These are phyloP conservation scores for Eimeria brunetti DNA, from an alignment of 169 alveolate genomes.

Conservation along the genomic window DNA sequence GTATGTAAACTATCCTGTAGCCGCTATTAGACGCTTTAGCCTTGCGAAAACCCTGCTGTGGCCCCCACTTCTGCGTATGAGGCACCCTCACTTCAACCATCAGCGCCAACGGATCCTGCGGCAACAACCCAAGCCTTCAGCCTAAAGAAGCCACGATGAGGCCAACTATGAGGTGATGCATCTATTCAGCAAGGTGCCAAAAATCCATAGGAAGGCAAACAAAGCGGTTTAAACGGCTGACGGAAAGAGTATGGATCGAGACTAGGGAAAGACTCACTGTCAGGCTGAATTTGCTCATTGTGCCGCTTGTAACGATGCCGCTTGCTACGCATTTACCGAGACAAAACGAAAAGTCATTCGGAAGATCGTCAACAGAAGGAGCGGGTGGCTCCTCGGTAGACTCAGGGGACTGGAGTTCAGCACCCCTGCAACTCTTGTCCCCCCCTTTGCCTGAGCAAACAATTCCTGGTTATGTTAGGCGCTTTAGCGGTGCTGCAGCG, in stretches of 20 bases:
- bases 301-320: slow-evolving; percentile 69
- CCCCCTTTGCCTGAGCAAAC: not conserved
- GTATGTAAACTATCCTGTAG: slow-evolving; percentile 59
- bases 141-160: not conserved
- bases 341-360: slow-evolving; percentile 29
- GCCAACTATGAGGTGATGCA: not conserved
- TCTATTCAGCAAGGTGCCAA: not conserved
- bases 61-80: slow-evolving; percentile 3
- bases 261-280: slow-evolving; percentile 30
- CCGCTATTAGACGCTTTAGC: slow-evolving; percentile 44
- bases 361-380: slow-evolving; percentile 44
- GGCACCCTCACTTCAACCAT: slow-evolving; percentile 56
- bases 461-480: not conserved
- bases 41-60: slow-evolving; percentile 67
- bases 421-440: not conserved
- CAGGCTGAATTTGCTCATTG: slow-evolving; percentile 56
- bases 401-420: not conserved
- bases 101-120: slow-evolving; percentile 54
- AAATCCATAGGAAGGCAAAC: not conserved
- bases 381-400: not conserved
- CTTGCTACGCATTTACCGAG: slow-evolving; percentile 55
- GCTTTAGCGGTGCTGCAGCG: not conserved
- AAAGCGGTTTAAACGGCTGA: not conserved
- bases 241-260: not conserved
- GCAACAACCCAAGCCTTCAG: not conserved